Conservation (phyloP, 805 yeast species). For the Metschnikowia hibisci region DNA sequence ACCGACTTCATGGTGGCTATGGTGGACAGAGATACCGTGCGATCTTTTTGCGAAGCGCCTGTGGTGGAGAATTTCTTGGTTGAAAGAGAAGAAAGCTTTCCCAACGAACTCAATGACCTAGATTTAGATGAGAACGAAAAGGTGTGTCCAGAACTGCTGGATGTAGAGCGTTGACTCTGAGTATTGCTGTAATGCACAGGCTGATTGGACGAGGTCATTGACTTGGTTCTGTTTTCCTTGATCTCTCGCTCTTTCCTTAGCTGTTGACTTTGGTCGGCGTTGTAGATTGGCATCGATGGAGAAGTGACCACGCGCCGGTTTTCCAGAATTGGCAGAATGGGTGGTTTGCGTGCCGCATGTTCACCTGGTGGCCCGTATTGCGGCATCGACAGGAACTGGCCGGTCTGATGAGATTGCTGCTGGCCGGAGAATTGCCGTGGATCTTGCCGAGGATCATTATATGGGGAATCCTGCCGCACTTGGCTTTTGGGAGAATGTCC, state of each 20-base stretch:
- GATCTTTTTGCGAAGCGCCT: constrained; percentile 30
- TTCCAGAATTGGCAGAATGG: constrained; percentile 5
- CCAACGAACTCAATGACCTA: constrained; percentile 39
- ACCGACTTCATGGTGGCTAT: constrained; percentile 41
- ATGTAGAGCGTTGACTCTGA: constrained; percentile 30
- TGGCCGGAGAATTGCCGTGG: neutral
- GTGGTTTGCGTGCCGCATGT: neutral
- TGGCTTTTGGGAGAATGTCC: no score
- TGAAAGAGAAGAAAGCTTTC: constrained; percentile 38
- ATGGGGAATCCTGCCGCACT: neutral
- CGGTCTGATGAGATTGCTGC: neutral
- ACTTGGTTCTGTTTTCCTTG: constrained; percentile 12
- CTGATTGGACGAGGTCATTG: constrained; percentile 13
- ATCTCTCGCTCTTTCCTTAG: constrained; percentile 7
- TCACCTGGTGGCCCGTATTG: neutral
- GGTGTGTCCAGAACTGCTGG: constrained; percentile 13
- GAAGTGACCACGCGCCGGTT: constrained; percentile 16
- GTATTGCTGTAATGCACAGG: constrained; percentile 6
- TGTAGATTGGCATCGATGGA: constrained; percentile 10
- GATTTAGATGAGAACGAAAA: constrained; percentile 36
- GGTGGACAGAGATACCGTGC: constrained; percentile 28
- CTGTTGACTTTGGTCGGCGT: constrained; percentile 11
- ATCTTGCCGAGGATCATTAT: neutral
- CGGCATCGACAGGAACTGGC: neutral
- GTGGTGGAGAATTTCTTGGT: constrained; percentile 38